These are phyloP conservation scores for Brettanomyces sp. DNA, from an alignment of 805 yeast genomes.

Conservation along the genomic window DNA sequence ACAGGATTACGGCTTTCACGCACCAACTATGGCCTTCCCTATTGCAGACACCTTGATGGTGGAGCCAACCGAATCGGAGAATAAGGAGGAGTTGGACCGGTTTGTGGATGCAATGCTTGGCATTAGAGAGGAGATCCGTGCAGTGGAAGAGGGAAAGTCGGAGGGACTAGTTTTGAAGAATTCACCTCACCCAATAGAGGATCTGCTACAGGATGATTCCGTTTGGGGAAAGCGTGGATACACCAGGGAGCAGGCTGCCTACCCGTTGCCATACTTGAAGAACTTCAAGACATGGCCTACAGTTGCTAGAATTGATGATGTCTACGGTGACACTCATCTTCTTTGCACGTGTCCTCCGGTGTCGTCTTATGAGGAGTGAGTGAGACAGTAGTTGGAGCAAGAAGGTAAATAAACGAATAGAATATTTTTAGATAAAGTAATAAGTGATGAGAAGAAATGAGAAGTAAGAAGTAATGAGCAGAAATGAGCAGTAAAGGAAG, in stretches of 20 bases:
- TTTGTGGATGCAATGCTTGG: constrained; percentile 81
- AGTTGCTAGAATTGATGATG: constrained; percentile 87
- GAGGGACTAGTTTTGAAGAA: constrained; percentile 69
- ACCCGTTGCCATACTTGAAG: constrained; percentile 70
- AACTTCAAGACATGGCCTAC: constrained; percentile 89
- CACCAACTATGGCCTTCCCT: constrained; percentile 98
- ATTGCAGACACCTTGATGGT: constrained; percentile 96
- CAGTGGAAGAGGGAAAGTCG: constrained; percentile 55
- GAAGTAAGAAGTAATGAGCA: too few species aligned
- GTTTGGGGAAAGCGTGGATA: constrained; percentile 87
- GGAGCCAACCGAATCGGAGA: constrained; percentile 96
- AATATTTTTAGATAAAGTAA: too few species aligned
- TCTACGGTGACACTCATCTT: constrained; percentile 87
- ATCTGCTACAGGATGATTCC: constrained; percentile 50
- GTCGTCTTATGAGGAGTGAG: neutral
- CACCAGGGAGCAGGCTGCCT: constrained; percentile 88
- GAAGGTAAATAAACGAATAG: too few species aligned
- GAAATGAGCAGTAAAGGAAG: too few species aligned
- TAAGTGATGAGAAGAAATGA: too few species aligned
- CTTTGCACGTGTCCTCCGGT: constrained; percentile 90
- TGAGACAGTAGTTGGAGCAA: too few species aligned
- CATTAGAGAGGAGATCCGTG: constrained; percentile 74
- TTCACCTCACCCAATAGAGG: constrained; percentile 87
- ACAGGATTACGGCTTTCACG: constrained; percentile 98
- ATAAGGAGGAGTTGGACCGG: constrained; percentile 78